Conservation (phyloP, 352 stramenopile species). For the Pythium rishiriense region DNA sequence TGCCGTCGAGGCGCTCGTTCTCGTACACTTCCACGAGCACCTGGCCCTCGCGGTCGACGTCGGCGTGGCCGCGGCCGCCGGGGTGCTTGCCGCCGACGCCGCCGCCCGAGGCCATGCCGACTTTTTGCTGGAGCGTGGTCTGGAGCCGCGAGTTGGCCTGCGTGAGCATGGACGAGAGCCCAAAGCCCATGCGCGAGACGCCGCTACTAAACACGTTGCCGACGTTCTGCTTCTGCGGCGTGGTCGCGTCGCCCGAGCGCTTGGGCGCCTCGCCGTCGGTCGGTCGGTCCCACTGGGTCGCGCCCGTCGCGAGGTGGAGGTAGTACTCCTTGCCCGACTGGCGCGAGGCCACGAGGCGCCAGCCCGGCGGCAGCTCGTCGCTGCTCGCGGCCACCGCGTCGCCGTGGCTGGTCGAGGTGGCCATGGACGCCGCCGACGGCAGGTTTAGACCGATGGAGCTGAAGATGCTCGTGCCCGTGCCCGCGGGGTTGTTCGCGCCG, state of each 20-base stretch:
- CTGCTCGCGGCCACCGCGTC: background rate
- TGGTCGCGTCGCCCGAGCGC: constrained; percentile 33
- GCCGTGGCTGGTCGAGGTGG: constrained; percentile 6
- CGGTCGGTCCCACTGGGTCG: constrained; percentile 69
- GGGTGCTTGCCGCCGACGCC: constrained; percentile 17
- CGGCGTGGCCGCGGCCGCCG: constrained; percentile 38
- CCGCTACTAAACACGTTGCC: constrained; percentile 65
- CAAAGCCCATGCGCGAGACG: constrained; percentile 63
- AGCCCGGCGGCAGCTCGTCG: constrained; percentile 55
- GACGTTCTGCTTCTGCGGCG: constrained; percentile 31
- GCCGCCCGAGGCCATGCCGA: constrained; percentile 21
- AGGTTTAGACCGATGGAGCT: constrained; percentile 37
- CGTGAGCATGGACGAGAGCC: constrained; percentile 59
- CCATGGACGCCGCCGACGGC: constrained; percentile 11
- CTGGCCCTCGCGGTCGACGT: constrained; percentile 71
- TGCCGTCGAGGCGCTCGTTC: constrained; percentile 81
- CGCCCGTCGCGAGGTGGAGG: constrained; percentile 63
- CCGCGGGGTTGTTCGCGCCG: constrained; percentile 21
- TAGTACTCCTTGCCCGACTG: constrained; percentile 71
- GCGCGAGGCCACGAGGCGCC: constrained; percentile 69
- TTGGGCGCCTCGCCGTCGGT: constrained; percentile 60
- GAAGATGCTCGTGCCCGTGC: constrained; percentile 69
- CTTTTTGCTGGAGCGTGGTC: constrained; percentile 62
- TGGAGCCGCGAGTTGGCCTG: constrained; percentile 74
- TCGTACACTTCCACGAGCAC: constrained; percentile 82